Evolutionary conservation across 2,329 filamentous ascomycete genomes (phyloP).

Genomic region (Bipolaris victoriae): DNA sequence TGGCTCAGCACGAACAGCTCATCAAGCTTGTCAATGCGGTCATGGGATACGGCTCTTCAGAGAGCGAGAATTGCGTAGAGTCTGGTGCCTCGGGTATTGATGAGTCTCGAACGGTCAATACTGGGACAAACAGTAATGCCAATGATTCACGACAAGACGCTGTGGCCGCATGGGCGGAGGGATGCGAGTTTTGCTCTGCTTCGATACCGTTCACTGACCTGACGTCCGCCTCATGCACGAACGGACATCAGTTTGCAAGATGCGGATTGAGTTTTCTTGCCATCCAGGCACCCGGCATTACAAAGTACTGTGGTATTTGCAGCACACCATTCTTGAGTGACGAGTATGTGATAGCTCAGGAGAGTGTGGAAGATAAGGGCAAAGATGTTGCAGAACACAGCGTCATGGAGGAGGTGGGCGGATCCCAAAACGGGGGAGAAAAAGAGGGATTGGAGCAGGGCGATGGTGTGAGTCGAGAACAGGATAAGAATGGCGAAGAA

Average conservation of each 20-base stretch:
- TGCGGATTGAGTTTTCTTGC: constrained; percentile 62
- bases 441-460: not conserved
- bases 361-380: constrained; percentile 7
- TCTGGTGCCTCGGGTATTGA: not conserved
- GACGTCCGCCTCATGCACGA: constrained; percentile 55
- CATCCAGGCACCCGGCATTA: constrained; percentile 61
- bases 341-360: constrained; percentile 43
- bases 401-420: not conserved
- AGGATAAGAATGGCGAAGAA: not conserved
- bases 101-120: not conserved
- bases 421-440: not conserved
- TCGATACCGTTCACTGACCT: constrained; percentile 57
- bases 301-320: constrained; percentile 62
- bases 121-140: not conserved
- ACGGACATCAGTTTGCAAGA: constrained; percentile 61
- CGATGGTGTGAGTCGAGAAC: not conserved
- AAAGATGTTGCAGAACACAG: constrained; percentile 8
- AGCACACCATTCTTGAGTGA: constrained; percentile 57
- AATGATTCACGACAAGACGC: not conserved
- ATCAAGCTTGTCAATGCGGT: constrained; percentile 27
- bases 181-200: constrained; percentile 60
- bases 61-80: not conserved
- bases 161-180: constrained; percentile 43
- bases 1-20: constrained; percentile 27
- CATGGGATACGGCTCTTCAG: constrained; percentile 5